These are phyloP conservation scores for Laguncularia racemosa DNA, from an alignment of 345 rosid genomes.

Conservation along the genomic window DNA sequence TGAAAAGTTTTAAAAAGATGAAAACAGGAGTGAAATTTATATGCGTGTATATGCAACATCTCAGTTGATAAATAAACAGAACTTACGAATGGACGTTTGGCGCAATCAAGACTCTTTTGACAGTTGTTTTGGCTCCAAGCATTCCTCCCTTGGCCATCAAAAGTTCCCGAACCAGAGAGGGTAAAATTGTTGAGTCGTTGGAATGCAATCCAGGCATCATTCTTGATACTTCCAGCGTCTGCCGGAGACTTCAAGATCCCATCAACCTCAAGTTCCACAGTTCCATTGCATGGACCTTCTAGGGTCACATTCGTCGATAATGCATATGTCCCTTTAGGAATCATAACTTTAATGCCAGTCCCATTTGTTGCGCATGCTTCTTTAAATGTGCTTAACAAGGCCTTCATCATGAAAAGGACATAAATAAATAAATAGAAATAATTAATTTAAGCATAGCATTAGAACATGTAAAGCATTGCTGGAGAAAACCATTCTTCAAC, in stretches of 20 bases:
- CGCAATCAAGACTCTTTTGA: conserved; percentile 17
- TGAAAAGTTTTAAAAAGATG: too few relatives aligned
- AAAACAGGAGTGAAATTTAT: not conserved
- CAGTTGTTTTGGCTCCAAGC: conserved; percentile 34
- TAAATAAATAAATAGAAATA: not conserved
- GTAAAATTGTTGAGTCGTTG: conserved; percentile 23
- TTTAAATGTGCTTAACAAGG: conserved; percentile 29
- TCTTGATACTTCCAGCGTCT: conserved; percentile 17
- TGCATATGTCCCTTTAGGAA: conserved; percentile 33
- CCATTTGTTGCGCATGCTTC: conserved; percentile 39
- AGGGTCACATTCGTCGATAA: conserved; percentile 16
- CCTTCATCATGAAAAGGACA: conserved; percentile 10
- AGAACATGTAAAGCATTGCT: too few relatives aligned
- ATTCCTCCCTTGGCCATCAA: conserved; percentile 54
- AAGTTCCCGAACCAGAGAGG: conserved; percentile 42
- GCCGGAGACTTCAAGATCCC: conserved; percentile 40
- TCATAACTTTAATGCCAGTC: conserved; percentile 19
- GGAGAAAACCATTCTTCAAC: too few relatives aligned
- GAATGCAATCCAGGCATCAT: conserved; percentile 40
- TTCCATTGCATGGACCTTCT: conserved; percentile 39
- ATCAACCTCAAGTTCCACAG: conserved; percentile 14
- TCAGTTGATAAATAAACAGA: not conserved
- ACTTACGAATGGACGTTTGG: conserved; percentile 37
- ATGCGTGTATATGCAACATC: too few relatives aligned
- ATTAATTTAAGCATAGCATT: not conserved